These are phyloP conservation scores for Cinnamomum micranthum DNA, from an alignment of 164 flowering plant species.

Conservation along the genomic window DNA sequence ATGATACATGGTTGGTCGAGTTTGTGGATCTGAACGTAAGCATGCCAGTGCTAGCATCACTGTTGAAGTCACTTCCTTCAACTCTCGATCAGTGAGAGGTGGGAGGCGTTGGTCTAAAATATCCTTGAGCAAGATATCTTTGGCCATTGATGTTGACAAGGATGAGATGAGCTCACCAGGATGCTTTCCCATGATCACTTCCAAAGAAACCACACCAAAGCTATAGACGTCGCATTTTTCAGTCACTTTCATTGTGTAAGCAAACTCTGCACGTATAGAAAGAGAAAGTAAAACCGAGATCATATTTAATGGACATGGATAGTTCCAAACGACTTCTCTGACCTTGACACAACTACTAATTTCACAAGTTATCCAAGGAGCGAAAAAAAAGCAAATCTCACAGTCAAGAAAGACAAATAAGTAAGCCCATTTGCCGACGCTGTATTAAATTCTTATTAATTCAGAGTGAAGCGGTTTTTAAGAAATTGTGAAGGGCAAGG, in stretches of 20 bases:
- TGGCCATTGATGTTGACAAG: not conserved
- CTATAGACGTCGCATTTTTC: constrained; percentile 4
- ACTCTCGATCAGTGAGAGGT: not conserved
- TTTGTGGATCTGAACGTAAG: not conserved
- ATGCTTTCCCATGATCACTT: constrained; percentile 6
- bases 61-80: not conserved
- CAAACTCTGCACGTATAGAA: constrained; percentile 1
- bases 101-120: constrained; percentile 10
- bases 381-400: too few relatives aligned
- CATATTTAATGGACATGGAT: not conserved
- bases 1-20: not conserved
- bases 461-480: too few relatives aligned
- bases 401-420: too few relatives aligned
- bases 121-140: not conserved
- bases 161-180: constrained; percentile 11
- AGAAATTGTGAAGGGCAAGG: too few relatives aligned
- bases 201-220: not conserved
- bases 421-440: too few relatives aligned
- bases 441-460: too few relatives aligned
- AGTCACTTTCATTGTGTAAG: constrained; percentile 6
- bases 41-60: not conserved
- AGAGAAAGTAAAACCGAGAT: not conserved
- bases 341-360: too few relatives aligned
- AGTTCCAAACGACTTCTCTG: too few relatives aligned
- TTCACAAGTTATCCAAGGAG: too few relatives aligned